phyloP scores from a whole-genome alignment of 1,284 basidiomycete genomes.

The Trametes pubescens region DNA sequence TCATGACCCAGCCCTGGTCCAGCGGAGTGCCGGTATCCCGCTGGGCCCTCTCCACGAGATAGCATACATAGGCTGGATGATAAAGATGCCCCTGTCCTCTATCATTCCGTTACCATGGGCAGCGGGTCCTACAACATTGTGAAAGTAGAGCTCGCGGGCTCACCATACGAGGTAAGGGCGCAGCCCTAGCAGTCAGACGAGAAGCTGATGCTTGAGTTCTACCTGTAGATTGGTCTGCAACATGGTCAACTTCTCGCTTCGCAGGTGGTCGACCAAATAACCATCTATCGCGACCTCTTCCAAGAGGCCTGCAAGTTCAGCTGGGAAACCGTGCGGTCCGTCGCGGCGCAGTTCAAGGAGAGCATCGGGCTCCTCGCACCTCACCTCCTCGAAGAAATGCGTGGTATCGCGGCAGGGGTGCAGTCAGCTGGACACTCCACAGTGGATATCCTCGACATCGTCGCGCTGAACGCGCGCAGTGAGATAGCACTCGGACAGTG shows the following conservation, averaged over 20 bases:
- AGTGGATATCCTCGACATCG: slow-evolving; percentile 43
- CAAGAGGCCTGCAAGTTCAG: slow-evolving; percentile 42
- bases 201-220: neutral
- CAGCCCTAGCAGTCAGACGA: neutral
- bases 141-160: slow-evolving; percentile 7
- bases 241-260: slow-evolving; percentile 41
- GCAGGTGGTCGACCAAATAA: slow-evolving; percentile 43
- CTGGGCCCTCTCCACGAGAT: too few relatives aligned
- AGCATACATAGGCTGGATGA: too few relatives aligned
- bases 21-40: too few relatives aligned
- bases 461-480: slow-evolving; percentile 48
- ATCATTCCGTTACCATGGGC: neutral
- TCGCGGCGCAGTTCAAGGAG: slow-evolving; percentile 39
- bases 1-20: too few relatives aligned
- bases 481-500: slow-evolving; percentile 48
- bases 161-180: slow-evolving; percentile 3
- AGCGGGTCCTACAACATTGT: neutral
- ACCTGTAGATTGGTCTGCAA: slow-evolving; percentile 40
- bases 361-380: slow-evolving; percentile 41
- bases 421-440: slow-evolving; percentile 12
- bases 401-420: slow-evolving; percentile 44
- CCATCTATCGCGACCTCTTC: slow-evolving; percentile 45
- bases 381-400: slow-evolving; percentile 45
- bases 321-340: slow-evolving; percentile 42
- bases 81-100: too few relatives aligned